Conservation (phyloP, 345 rosid species). For the Erucastrum elatum region DNA sequence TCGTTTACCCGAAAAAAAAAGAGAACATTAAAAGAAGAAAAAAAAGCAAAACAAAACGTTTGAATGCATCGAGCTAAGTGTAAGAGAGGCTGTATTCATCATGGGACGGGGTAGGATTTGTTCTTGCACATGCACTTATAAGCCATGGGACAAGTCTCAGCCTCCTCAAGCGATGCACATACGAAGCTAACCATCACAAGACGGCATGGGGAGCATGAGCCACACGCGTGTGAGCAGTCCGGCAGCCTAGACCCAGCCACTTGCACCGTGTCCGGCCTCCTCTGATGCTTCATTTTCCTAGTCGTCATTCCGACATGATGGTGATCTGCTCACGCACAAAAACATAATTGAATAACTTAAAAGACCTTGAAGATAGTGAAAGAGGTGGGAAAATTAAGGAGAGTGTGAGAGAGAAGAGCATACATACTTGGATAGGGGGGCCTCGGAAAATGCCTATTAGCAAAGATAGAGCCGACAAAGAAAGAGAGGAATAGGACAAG, state of each 20-base stretch:
- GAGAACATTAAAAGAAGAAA: slow-evolving; percentile 4
- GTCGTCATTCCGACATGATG: slow-evolving; percentile 23
- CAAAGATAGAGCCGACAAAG: slow-evolving; percentile 32
- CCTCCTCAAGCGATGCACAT: slow-evolving; percentile 79
- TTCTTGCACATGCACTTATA: slow-evolving; percentile 92
- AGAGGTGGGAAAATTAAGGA: neutral
- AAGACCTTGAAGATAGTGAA: slow-evolving; percentile 30
- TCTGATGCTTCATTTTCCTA: slow-evolving; percentile 28
- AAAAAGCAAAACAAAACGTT: slow-evolving; percentile 23
- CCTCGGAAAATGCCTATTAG: slow-evolving; percentile 33
- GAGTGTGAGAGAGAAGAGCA: slow-evolving; percentile 36
- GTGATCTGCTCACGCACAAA: slow-evolving; percentile 23
- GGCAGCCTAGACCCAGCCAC: slow-evolving; percentile 87
- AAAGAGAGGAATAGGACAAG: slow-evolving; percentile 29
- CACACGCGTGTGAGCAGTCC: slow-evolving; percentile 91
- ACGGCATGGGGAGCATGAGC: slow-evolving; percentile 85
- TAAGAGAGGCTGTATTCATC: slow-evolving; percentile 21
- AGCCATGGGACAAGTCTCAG: slow-evolving; percentile 96
- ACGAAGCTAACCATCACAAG: slow-evolving; percentile 93
- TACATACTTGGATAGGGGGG: slow-evolving; percentile 23
- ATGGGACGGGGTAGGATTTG: slow-evolving; percentile 87
- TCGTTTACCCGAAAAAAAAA: slow-evolving; percentile 9
- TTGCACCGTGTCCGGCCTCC: slow-evolving; percentile 59
- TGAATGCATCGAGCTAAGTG: slow-evolving; percentile 7
- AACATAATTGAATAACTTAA: slow-evolving; percentile 9